Evolutionary conservation across 2,329 filamentous ascomycete genomes (phyloP).

Genomic region (Pseudogymnoascus sp.): DNA sequence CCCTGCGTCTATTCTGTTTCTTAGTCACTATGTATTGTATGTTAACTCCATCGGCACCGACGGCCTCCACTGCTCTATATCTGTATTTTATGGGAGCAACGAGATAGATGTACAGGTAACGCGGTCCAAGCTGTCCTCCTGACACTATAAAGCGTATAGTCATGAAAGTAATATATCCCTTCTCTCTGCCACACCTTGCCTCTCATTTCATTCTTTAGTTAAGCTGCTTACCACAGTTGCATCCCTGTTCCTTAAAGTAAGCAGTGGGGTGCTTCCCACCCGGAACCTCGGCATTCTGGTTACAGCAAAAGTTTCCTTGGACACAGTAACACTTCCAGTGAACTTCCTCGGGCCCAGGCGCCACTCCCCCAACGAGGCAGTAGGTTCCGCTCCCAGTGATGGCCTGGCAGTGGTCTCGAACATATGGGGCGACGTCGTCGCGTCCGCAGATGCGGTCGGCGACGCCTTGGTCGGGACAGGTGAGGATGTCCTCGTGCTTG

Average conservation of each 20-base stretch:
- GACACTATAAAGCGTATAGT: neutral
- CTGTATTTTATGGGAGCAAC: neutral
- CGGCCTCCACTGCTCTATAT: neutral
- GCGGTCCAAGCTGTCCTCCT: neutral
- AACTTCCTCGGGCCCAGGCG: neutral
- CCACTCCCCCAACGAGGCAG: too few relatives aligned
- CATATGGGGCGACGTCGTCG: too few relatives aligned
- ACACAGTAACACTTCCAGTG: neutral
- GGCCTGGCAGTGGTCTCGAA: too few relatives aligned
- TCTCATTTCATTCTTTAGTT: neutral
- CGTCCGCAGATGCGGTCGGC: too few relatives aligned
- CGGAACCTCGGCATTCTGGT: neutral
- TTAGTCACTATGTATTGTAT: neutral
- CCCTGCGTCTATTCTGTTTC: too few relatives aligned
- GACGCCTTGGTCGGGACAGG: too few relatives aligned
- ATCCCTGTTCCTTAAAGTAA: neutral
- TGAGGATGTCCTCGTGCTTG: too few relatives aligned
- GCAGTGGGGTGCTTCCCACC: neutral
- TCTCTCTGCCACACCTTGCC: neutral
- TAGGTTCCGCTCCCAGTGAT: too few relatives aligned
- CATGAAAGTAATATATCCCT: neutral
- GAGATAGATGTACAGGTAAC: neutral
- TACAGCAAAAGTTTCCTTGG: neutral
- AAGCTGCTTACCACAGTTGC: neutral
- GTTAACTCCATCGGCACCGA: neutral